These are phyloP conservation scores for Picea sitchensis DNA, from an alignment of 75 land plant genomes.

Conservation along the genomic window DNA sequence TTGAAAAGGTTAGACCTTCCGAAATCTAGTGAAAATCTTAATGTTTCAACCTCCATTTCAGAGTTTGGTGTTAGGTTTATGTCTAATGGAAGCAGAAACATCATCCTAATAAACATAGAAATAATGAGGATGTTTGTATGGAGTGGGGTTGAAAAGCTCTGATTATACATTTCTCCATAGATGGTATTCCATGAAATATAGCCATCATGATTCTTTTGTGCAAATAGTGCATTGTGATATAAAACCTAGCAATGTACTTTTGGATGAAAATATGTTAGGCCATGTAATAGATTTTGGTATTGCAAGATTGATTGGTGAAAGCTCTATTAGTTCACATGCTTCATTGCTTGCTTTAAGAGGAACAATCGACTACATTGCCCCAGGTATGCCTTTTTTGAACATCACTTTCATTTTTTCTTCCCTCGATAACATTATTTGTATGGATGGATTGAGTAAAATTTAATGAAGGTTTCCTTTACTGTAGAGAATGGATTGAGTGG, in stretches of 20 bases:
- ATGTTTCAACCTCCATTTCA: neutral
- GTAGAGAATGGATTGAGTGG: constrained; percentile 19
- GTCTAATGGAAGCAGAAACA: neutral
- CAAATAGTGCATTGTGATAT: constrained; percentile 5
- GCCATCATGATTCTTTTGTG: constrained; percentile 19
- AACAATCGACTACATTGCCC: constrained; percentile 5
- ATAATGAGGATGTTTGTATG: neutral
- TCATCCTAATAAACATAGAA: neutral
- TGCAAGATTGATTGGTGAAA: neutral
- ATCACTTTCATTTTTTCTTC: neutral
- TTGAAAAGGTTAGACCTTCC: constrained; percentile 1
- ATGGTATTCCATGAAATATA: constrained; percentile 27
- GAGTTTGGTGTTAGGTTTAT: neutral
- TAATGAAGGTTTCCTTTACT: neutral
- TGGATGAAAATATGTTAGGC: neutral
- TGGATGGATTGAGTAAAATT: neutral
- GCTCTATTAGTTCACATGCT: neutral
- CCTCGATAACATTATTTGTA: neutral
- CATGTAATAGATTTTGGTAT: constrained; percentile 6
- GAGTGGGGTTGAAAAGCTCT: neutral
- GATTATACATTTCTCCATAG: constrained; percentile 31
- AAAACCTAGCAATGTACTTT: constrained; percentile 10
- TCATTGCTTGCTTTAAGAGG: neutral
- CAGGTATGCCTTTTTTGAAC: neutral
- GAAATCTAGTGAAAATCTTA: neutral